These are phyloP conservation scores for Arthrobotrys conoides DNA, from an alignment of 2,329 filamentous ascomycete genomes.

Conservation along the genomic window DNA sequence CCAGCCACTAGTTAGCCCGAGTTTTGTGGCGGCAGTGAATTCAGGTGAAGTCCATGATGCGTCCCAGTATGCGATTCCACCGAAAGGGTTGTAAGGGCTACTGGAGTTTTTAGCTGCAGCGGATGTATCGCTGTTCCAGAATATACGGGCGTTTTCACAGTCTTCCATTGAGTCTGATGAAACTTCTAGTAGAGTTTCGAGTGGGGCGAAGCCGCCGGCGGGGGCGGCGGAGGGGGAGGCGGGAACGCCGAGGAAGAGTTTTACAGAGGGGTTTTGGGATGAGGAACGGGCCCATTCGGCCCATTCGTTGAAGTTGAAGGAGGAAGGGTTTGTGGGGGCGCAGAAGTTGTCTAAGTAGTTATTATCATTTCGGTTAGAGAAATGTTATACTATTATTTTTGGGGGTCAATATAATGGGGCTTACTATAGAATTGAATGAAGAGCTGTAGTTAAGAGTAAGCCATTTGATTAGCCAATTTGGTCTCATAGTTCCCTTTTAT, in stretches of 20 bases:
- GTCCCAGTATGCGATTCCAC: constrained; percentile 55
- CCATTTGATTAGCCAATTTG: not conserved
- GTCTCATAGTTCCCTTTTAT: not conserved
- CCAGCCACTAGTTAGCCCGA: constrained; percentile 27
- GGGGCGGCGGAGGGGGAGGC: constrained; percentile 34
- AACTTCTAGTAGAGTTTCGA: constrained; percentile 26
- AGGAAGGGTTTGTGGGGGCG: constrained; percentile 69
- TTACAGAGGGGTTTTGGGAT: constrained; percentile 74
- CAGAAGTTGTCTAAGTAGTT: constrained; percentile 75
- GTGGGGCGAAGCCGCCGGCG: constrained; percentile 36
- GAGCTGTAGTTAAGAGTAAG: constrained; percentile 15
- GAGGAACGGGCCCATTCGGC: constrained; percentile 75
- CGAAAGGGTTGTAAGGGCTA: constrained; percentile 51
- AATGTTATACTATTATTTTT: constrained; percentile 72
- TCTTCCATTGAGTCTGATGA: constrained; percentile 47
- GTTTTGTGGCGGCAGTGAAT: constrained; percentile 34
- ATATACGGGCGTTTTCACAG: constrained; percentile 47
- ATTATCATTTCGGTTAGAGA: not conserved
- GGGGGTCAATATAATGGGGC: constrained; percentile 68
- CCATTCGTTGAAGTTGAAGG: constrained; percentile 69
- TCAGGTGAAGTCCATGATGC: constrained; percentile 57
- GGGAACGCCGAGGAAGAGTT: constrained; percentile 75
- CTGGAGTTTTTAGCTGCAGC: not conserved
- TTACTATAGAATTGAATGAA: constrained; percentile 61
- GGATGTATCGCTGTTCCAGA: constrained; percentile 14